Percentiles rank a stretch among this genome's conserved stretches.
These are phyloP conservation scores for Ophiosphaerella korrae DNA, from an alignment of 2,329 filamentous ascomycete species.

Conservation along the genomic window DNA sequence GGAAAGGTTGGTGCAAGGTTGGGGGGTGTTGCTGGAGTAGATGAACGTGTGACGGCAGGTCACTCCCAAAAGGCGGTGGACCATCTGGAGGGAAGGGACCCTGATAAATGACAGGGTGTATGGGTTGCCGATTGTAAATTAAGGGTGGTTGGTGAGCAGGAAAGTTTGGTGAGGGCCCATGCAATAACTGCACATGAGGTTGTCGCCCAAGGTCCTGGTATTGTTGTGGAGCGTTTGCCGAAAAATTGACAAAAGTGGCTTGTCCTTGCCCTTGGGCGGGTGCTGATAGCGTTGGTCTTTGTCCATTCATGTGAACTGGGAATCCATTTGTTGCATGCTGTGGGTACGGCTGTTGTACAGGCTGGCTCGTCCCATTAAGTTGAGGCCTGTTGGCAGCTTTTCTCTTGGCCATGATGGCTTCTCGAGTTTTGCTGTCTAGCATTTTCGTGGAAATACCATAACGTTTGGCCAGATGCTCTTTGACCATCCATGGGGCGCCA, in stretches of 20 bases:
- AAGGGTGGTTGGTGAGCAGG: too few species aligned
- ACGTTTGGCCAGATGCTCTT: slow-evolving; percentile 78
- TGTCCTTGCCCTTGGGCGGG: slow-evolving; percentile 46
- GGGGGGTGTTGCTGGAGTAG: slow-evolving; percentile 16
- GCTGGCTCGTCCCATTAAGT: slow-evolving; percentile 42
- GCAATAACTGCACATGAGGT: slow-evolving; percentile 7
- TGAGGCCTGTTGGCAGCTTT: slow-evolving; percentile 70
- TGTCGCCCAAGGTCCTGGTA: slow-evolving; percentile 68
- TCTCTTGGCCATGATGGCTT: slow-evolving; percentile 52
- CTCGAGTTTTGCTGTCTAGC: slow-evolving; percentile 56
- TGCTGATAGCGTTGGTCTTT: slow-evolving; percentile 13
- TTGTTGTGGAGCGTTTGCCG: slow-evolving; percentile 59
- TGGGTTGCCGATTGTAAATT: too few species aligned
- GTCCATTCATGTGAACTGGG: slow-evolving; percentile 26
- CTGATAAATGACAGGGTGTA: too few species aligned
- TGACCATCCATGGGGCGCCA: slow-evolving; percentile 96
- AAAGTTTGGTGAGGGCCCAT: slow-evolving; percentile 6
- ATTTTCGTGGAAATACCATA: slow-evolving; percentile 90
- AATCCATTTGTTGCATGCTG: slow-evolving; percentile 25
- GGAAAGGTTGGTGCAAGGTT: slow-evolving; percentile 25
- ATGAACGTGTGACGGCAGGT: slow-evolving; percentile 14
- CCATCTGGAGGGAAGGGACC: too few species aligned
- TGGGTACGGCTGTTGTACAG: slow-evolving; percentile 20
- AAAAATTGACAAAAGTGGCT: slow-evolving; percentile 56
- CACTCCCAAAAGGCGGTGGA: neutral